Evolutionary conservation across 805 yeast species (phyloP).

Genomic region (Tetrapisispora pingtungensis): DNA sequence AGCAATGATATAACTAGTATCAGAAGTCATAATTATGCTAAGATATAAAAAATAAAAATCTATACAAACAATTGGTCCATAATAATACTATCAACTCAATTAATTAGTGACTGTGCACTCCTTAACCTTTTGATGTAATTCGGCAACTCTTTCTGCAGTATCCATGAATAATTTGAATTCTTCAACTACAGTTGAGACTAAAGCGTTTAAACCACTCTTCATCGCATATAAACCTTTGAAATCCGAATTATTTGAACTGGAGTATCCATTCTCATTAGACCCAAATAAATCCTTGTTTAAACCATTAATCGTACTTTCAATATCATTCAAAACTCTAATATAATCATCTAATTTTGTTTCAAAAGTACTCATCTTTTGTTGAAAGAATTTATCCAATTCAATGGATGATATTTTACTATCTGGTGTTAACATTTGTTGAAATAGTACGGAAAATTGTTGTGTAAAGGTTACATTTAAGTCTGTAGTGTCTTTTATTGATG

Average conservation of each 20-base stretch:
- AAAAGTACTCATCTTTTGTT: slow-evolving; percentile 31
- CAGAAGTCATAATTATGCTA: neutral
- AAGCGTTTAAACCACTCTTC: slow-evolving; percentile 34
- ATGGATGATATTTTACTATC: slow-evolving; percentile 47
- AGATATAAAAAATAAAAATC: neutral
- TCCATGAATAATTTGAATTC: slow-evolving; percentile 68
- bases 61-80: neutral
- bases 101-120: slow-evolving; percentile 5
- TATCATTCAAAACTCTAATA: slow-evolving; percentile 37
- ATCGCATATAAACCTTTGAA: slow-evolving; percentile 15
- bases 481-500: slow-evolving; percentile 36
- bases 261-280: slow-evolving; percentile 5
- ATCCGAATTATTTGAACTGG: slow-evolving; percentile 4
- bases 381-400: slow-evolving; percentile 50
- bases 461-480: slow-evolving; percentile 36
- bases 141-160: slow-evolving; percentile 63
- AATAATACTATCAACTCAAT: too few species aligned
- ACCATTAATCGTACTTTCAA: slow-evolving; percentile 55
- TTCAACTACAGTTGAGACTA: slow-evolving; percentile 52
- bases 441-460: slow-evolving; percentile 43
- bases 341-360: slow-evolving; percentile 41
- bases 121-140: slow-evolving; percentile 48
- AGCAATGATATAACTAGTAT: too few species aligned
- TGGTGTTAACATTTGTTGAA: slow-evolving; percentile 41
- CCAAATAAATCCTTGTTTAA: slow-evolving; percentile 39